Evolutionary conservation across 2,329 filamentous ascomycete species (phyloP).

Genomic region (Alternaria ventricosa): DNA sequence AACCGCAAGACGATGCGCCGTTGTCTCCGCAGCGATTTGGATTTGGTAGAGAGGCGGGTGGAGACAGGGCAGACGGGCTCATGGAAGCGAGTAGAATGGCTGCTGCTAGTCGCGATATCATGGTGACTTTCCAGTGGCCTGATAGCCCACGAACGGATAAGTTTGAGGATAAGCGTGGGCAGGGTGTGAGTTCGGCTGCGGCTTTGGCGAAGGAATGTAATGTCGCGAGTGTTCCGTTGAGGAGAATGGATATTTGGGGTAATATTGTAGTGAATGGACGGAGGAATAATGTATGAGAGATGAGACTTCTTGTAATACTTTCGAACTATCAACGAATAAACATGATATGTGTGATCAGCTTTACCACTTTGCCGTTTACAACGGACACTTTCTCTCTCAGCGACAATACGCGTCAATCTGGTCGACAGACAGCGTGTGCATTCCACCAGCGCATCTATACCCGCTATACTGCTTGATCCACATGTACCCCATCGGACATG

Average conservation of each 20-base stretch:
- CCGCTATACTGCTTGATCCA: conserved; percentile 69
- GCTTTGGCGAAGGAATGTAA: background rate
- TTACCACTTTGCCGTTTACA: background rate
- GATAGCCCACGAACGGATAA: background rate
- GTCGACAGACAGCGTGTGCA: background rate
- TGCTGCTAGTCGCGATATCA: background rate
- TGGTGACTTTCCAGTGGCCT: background rate
- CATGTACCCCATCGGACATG: conserved; percentile 62
- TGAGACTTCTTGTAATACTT: no score
- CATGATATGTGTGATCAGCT: background rate
- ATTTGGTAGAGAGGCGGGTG: background rate
- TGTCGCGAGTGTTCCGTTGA: background rate
- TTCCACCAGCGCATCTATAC: conserved; percentile 68
- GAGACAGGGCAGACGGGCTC: background rate
- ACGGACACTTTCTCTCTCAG: background rate
- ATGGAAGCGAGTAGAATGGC: background rate
- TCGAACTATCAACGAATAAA: no score
- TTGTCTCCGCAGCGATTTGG: background rate
- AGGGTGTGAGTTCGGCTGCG: background rate
- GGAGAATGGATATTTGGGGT: background rate
- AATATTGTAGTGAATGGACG: background rate
- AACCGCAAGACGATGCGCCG: background rate
- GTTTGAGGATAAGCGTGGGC: background rate
- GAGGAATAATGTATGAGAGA: background rate
- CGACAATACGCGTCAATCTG: conserved; percentile 9